Base-by-base conservation (phyloP, 1,284 basidiomycete genomes). In the Tilletia indica region DNA sequence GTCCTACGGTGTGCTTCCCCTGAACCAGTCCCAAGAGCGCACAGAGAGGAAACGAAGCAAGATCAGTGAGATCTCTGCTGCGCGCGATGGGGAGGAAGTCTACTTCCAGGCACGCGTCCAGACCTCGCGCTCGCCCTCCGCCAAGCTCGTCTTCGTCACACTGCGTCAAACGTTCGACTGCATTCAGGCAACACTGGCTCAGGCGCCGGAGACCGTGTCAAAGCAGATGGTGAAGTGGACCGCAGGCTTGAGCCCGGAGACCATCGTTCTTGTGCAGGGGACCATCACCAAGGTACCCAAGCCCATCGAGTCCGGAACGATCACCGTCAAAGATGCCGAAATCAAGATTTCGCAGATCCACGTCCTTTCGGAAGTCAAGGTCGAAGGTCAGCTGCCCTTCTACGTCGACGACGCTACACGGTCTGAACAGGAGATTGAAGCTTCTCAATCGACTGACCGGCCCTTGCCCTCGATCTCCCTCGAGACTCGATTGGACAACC, bases 191-290 rank as follows among this genome's bases (percentile, higher is more conserved):
- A 87, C 98, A 19, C 87, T 97, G 67, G 87, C 88, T 54, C 89
- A 92, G 64, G 87, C 92, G 48, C 89, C 91, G 31, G 91, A 91
- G 72, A 91, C 91, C 78, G 89, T 99, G 19, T 97, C 94, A 76
- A 97, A 95, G 85, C 94, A 97, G 85, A 99, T 99, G 97, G 89
- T 94, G 70, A 98, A 96, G 86, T 99, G 92, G 91, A 90, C 91
- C 19, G 90, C 90, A 25, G 84, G 89, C 51, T 87, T 99, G 68
- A 87, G 91, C 48, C 88, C 90, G 76, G 97, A 99, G 87, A 93
- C 92, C 72, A 94, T 99, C 78, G 92, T 99, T 9, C 89, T 94
- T 45, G 91, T 97, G 9, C 91, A 97, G 86, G 90, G 90, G 58
- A 85, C 88, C 71, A 78, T 84, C 38, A 72, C 71, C 70, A 81